Evolutionary conservation across 148 eudicot genomes (phyloP).

Genomic region (Vaccinium darrowii): DNA sequence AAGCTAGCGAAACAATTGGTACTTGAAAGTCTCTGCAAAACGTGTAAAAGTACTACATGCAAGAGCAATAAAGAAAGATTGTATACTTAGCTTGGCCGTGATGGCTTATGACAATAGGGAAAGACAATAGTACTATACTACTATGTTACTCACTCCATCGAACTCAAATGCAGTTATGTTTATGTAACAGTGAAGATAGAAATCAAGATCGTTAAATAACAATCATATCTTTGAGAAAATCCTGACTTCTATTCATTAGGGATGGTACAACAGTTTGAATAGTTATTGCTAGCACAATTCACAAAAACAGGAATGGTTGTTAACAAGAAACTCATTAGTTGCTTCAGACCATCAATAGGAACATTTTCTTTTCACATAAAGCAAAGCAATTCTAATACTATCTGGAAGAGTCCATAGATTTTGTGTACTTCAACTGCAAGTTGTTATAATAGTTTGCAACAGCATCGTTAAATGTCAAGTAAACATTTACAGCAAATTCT

Average conservation of each 20-base stretch:
- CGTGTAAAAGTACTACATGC: background rate
- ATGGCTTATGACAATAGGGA: background rate
- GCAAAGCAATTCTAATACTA: background rate
- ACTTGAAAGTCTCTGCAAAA: background rate
- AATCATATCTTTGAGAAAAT: background rate
- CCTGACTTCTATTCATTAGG: background rate
- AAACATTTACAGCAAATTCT: background rate
- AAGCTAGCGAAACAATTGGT: background rate
- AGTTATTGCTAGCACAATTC: background rate
- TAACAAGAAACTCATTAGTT: background rate
- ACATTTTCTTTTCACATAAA: background rate
- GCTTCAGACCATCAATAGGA: background rate
- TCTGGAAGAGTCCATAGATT: background rate
- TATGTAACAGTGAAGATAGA: background rate
- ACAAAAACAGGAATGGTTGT: background rate
- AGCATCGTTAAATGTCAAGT: background rate
- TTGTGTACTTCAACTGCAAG: background rate
- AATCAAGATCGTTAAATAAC: background rate
- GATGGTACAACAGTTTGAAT: background rate
- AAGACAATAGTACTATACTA: background rate
- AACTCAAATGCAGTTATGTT: background rate
- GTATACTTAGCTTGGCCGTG: background rate
- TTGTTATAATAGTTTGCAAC: background rate
- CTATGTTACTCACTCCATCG: background rate
- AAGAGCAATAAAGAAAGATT: background rate